A percentile compares a stretch with the other conserved stretches of the same genome.
Conservation (phyloP, 2,329 filamentous ascomycete species). For the Ceratocystiopsis brevicomis region DNA sequence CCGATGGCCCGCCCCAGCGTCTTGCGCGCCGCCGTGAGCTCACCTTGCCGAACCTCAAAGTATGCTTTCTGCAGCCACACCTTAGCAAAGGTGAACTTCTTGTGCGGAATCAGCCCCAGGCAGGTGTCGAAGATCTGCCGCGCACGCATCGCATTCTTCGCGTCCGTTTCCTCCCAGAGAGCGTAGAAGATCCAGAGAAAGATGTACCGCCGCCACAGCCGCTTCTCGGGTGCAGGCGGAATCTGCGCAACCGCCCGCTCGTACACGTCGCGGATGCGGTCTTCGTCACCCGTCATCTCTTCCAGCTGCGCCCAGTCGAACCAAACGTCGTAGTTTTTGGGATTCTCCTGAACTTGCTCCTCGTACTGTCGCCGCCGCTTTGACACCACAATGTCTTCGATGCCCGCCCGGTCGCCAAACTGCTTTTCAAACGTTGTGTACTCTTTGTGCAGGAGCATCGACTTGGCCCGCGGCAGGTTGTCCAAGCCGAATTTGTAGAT, state of each 20-base stretch:
- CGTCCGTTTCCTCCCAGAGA: conserved; percentile 79
- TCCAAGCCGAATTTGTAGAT: conserved; percentile 97
- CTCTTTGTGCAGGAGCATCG: conserved; percentile 68
- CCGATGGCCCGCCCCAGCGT: conserved; percentile 78
- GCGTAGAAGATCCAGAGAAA: conserved; percentile 98
- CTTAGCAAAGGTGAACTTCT: conserved; percentile 94
- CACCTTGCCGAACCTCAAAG: conserved; percentile 76
- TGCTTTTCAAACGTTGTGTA: conserved; percentile 98
- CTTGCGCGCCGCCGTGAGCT: conserved; percentile 67
- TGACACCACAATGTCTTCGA: conserved; percentile 88
- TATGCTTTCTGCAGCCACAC: conserved; percentile 87
- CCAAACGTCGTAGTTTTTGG: conserved; percentile 94
- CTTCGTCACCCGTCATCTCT: conserved; percentile 63
- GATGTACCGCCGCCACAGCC: conserved; percentile 92
- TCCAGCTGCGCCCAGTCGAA: conserved; percentile 88
- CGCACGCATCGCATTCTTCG: conserved; percentile 58
- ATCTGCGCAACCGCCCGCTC: conserved; percentile 91
- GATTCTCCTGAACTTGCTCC: conserved; percentile 79
- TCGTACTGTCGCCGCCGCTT: conserved; percentile 89
- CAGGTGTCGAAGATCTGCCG: conserved; percentile 84
- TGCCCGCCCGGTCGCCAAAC: conserved; percentile 79
- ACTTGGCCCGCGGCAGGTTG: conserved; percentile 72
- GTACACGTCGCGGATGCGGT: conserved; percentile 79
- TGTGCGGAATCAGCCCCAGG: conserved; percentile 75
- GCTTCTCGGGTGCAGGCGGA: conserved; percentile 86